phyloP scores from a whole-genome alignment of 306 rosid genomes.

The Cucurbita argyrosperma region DNA sequence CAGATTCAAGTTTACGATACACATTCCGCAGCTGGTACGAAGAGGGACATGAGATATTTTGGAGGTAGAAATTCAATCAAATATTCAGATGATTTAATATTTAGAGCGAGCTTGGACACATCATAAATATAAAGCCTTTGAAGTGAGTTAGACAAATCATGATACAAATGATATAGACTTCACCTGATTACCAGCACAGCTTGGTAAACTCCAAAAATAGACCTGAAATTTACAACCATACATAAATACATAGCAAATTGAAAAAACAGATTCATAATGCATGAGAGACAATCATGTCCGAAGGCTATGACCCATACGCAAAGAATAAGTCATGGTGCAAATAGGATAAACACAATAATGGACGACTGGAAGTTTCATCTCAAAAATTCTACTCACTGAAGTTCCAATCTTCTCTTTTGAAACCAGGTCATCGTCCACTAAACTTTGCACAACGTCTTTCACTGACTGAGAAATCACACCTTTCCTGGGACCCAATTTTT shows the following conservation, averaged over 20 bases:
- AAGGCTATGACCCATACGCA: not conserved
- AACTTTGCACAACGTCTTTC: slow-evolving; percentile 87
- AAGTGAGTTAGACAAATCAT: not conserved
- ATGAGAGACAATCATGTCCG: not conserved
- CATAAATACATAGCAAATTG: not conserved
- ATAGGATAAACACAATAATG: not conserved
- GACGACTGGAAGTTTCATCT: not conserved
- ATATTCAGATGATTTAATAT: too few relatives aligned
- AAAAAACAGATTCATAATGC: not conserved
- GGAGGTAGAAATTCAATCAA: not conserved
- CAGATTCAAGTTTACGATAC: slow-evolving; percentile 60
- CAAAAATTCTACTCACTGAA: slow-evolving; percentile 49
- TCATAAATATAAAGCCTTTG: too few relatives aligned
- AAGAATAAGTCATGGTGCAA: not conserved
- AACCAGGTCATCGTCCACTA: slow-evolving; percentile 94
- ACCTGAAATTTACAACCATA: slow-evolving; percentile 31
- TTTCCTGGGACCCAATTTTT: slow-evolving; percentile 75
- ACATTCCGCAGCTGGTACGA: slow-evolving; percentile 65
- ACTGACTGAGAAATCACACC: slow-evolving; percentile 93
- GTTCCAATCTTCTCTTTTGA: slow-evolving; percentile 92
- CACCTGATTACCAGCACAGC: slow-evolving; percentile 97
- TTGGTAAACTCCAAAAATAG: slow-evolving; percentile 96
- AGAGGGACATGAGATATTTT: slow-evolving; percentile 1
- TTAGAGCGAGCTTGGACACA: too few relatives aligned
- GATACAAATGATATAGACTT: not conserved